Conservation (phyloP, 495 filamentous ascomycete species). For the Tuber aestivum region DNA sequence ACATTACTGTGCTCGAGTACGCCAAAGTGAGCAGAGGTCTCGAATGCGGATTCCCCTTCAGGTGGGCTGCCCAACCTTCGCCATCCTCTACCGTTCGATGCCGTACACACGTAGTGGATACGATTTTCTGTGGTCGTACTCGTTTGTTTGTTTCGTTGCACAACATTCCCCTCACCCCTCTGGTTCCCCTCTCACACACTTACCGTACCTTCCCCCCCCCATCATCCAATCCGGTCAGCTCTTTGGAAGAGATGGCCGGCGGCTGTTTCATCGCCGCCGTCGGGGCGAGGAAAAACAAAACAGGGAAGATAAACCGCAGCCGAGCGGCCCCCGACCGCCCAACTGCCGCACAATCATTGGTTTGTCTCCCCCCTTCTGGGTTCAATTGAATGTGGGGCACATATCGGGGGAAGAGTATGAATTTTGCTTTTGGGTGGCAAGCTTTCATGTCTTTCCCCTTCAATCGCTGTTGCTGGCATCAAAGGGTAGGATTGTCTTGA, state of each 20-base stretch:
- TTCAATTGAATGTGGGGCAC: not conserved
- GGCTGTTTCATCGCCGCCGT: not conserved
- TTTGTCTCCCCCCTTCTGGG: not conserved
- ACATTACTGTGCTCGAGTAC: not conserved
- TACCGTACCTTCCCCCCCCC: too few species aligned
- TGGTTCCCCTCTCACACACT: not conserved
- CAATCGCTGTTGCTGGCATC: not conserved
- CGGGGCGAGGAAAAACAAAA: not conserved
- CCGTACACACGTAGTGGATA: not conserved
- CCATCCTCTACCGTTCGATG: not conserved
- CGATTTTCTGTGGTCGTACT: not conserved
- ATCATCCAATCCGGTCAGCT: not conserved
- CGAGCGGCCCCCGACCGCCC: not conserved
- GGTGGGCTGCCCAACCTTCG: not conserved
- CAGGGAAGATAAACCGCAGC: not conserved
- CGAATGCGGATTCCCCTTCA: constrained; percentile 2
- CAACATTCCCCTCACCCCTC: not conserved
- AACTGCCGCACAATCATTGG: not conserved
- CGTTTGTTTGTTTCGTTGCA: not conserved
- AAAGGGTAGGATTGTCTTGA: not conserved
- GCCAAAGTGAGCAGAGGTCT: not conserved
- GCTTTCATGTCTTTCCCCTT: not conserved
- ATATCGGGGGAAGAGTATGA: not conserved
- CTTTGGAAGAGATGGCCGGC: not conserved
- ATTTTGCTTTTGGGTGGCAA: constrained; percentile 1